Percentiles rank a stretch among this genome's conserved stretches.
phyloP scores from a whole-genome alignment of 2,329 filamentous ascomycete genomes.

The Cladophialophora exuberans region DNA sequence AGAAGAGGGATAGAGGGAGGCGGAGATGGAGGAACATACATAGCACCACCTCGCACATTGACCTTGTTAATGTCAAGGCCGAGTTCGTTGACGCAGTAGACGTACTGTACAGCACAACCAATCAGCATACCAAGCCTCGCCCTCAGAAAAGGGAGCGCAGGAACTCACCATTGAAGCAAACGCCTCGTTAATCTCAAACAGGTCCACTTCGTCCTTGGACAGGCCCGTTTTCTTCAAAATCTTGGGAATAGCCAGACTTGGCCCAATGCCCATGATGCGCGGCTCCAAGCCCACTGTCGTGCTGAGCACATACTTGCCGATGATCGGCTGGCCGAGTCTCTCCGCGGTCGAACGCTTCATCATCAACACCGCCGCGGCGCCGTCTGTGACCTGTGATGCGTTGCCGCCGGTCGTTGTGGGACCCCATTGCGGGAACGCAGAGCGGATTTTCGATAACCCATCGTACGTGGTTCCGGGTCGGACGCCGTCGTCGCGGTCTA shows the following conservation, averaged over 20 bases:
- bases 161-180: slow-evolving; percentile 72
- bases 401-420: slow-evolving; percentile 89
- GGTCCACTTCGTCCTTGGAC: slow-evolving; percentile 86
- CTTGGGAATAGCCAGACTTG: slow-evolving; percentile 93
- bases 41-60: slow-evolving; percentile 95
- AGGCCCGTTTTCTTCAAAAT: slow-evolving; percentile 86
- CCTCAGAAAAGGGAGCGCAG: background rate
- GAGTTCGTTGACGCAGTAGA: slow-evolving; percentile 90
- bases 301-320: slow-evolving; percentile 91
- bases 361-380: slow-evolving; percentile 88
- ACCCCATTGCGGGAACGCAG: slow-evolving; percentile 88
- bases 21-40: slow-evolving; percentile 65
- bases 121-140: background rate
- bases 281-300: slow-evolving; percentile 89
- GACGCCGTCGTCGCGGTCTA: slow-evolving; percentile 84
- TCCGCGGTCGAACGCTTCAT: slow-evolving; percentile 93
- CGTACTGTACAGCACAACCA: slow-evolving; percentile 62
- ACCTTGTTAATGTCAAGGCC: slow-evolving; percentile 82
- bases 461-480: slow-evolving; percentile 83
- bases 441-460: slow-evolving; percentile 82
- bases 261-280: slow-evolving; percentile 94
- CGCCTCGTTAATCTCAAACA: slow-evolving; percentile 99
- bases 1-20: slow-evolving; percentile 71
- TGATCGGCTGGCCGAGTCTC: slow-evolving; percentile 82
- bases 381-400: slow-evolving; percentile 92